Base-by-base conservation (phyloP, 768 basidiomycete species). In the Trametes maxima region DNA sequence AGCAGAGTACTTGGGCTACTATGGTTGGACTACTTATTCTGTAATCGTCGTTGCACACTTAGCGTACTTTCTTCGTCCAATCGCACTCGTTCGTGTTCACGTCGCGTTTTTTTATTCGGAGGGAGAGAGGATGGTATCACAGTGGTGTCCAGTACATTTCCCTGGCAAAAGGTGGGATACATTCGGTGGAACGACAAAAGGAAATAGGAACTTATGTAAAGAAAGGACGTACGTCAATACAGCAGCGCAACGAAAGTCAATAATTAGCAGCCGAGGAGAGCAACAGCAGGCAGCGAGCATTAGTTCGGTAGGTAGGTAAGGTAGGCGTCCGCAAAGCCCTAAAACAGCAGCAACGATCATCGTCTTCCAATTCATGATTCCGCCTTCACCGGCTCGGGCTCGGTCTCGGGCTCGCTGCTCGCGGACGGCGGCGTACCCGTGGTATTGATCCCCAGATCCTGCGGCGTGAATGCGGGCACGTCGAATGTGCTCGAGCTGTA, bases 401-500 rank as follows among this genome's bases (percentile, higher is more conserved):
- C 85, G 56, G 81, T 79, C 36, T 89, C 89, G 56, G 85, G 73
- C 63, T 89, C 88, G 70, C 82, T 84, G 50, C 60, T 63, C 54
- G 70, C 63, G 11, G 69, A 65, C 37, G 74, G 67, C 80, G 66
- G 78, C 65, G 71, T 70, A 49, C 68, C 79, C 25, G 82, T 74
- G 54, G 81, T 71, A 56, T 75, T 79, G 54, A 92, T 80, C 58
- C 81, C 82, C 65, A 92, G 70, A 63, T 90, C 90, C 67, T 87
- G 87, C 39, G 85, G 76, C 49, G 82, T 75, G 73, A 89, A 89
- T n/a, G 78, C 80, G 36, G 82, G 69, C 49, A 91, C 89, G 72
- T 92, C 90, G 67, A 91, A 92, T 17, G 84, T 48, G 49, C 62
- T 73, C 61, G 81, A 83, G 54, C 82, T 81, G 39, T 86, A 93